Percentiles rank a stretch among this genome's conserved stretches.
Conservation (phyloP, 805 yeast species). For the Saccharomyces paradoxus region DNA sequence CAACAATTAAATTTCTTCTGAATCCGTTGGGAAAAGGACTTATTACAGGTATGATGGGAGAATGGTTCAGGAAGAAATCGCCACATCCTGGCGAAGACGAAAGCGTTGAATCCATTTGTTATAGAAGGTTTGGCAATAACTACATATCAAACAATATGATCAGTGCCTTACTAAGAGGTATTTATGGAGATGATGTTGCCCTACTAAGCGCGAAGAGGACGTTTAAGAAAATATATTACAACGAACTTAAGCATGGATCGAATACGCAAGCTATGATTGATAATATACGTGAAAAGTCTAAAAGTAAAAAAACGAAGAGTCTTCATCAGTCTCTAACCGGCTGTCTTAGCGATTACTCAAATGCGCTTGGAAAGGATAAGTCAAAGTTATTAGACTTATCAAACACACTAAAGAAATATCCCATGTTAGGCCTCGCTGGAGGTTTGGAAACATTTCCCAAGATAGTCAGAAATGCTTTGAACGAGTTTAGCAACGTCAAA, state of each 20-base stretch:
- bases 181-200: constrained; percentile 78
- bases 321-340: constrained; percentile 13
- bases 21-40: constrained; percentile 42
- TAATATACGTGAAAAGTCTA: constrained; percentile 23
- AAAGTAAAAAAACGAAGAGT: background rate
- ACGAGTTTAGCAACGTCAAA: constrained; percentile 30
- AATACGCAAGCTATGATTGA: constrained; percentile 39
- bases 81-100: constrained; percentile 45
- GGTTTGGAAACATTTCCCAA: constrained; percentile 52
- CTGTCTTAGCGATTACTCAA: constrained; percentile 33
- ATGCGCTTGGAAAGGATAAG: constrained; percentile 33
- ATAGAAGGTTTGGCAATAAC: constrained; percentile 57
- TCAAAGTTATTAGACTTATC: constrained; percentile 33
- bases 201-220: constrained; percentile 59
- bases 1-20: constrained; percentile 29
- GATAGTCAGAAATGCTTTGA: constrained; percentile 34
- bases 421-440: constrained; percentile 49
- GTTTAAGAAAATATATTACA: constrained; percentile 44
- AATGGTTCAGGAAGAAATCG: constrained; percentile 35
- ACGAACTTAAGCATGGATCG: constrained; percentile 57
- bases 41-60: constrained; percentile 39
- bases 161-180: constrained; percentile 82
- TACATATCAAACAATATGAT: constrained; percentile 45
- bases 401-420: constrained; percentile 40
- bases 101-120: constrained; percentile 56